These are phyloP conservation scores for Penicillium griseofulvum DNA, from an alignment of 2,329 filamentous ascomycete species.

Conservation along the genomic window DNA sequence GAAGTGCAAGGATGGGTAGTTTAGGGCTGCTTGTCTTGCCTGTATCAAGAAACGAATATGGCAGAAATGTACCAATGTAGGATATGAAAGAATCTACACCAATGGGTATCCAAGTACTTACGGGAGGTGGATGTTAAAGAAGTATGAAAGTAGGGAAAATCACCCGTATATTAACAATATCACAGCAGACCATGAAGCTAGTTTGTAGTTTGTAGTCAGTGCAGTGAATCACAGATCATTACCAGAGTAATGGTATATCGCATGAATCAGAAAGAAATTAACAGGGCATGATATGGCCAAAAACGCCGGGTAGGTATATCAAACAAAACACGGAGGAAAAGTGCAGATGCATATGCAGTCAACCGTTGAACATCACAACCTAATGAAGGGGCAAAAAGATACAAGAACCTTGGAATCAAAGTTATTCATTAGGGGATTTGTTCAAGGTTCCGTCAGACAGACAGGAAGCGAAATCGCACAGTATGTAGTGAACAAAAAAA, in stretches of 20 bases:
- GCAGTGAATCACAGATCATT: not conserved
- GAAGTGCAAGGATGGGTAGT: not conserved
- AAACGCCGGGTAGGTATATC: slow-evolving; percentile 7
- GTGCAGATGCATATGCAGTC: not conserved
- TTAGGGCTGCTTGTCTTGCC: not conserved
- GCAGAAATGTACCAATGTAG: not conserved
- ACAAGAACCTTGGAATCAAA: slow-evolving; percentile 3
- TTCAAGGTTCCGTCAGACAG: slow-evolving; percentile 13
- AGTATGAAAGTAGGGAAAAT: not conserved
- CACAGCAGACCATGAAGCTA: not conserved
- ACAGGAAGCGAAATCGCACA: slow-evolving; percentile 9
- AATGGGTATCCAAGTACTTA: not conserved
- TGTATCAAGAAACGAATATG: not conserved
- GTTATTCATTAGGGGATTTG: slow-evolving; percentile 18
- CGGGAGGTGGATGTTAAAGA: not conserved
- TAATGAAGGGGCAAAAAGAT: not conserved
- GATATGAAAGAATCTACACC: not conserved
- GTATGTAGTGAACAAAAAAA: slow-evolving; percentile 16
- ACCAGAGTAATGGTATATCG: not conserved
- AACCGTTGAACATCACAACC: not conserved
- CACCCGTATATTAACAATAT: not conserved
- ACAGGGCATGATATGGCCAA: not conserved
- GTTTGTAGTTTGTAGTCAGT: slow-evolving; percentile 10
- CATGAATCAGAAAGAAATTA: not conserved
- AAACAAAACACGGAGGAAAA: not conserved